Conservation (phyloP, 129 eudicot species). For the Chrysanthemum makinoi region DNA sequence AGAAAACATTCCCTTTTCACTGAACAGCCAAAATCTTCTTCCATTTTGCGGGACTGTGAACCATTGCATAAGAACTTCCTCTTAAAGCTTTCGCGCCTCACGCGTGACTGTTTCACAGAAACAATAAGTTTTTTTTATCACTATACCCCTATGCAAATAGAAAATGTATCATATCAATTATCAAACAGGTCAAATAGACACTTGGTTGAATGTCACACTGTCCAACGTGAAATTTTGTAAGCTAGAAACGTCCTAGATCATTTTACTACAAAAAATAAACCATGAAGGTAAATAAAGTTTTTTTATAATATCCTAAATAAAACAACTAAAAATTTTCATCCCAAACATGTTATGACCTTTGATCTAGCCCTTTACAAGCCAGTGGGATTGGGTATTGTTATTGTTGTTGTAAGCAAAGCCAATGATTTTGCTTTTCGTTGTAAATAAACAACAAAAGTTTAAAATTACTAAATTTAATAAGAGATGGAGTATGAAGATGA, state of each 20-base stretch:
- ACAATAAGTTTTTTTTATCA: neutral
- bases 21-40: constrained; percentile 41
- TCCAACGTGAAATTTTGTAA: no score
- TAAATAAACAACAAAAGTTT: no score
- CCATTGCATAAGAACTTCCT: constrained; percentile 51
- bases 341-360: no score
- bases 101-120: constrained; percentile 36
- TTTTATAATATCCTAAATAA: no score
- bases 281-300: no score
- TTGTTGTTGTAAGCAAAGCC: neutral
- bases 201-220: neutral
- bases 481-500: constrained; percentile 5
- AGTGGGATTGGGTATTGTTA: no score
- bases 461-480: neutral
- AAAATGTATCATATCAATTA: neutral
- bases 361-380: no score
- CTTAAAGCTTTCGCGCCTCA: constrained; percentile 40
- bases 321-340: no score
- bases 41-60: constrained; percentile 40
- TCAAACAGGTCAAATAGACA: neutral
- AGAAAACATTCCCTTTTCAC: constrained; percentile 57
- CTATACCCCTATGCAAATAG: neutral
- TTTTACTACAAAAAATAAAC: neutral
- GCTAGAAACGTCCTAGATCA: neutral
- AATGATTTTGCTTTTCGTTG: neutral